Evolutionary conservation across 1,284 basidiomycete genomes (phyloP).

Genomic region (Cutaneotrichosporon mucoides): DNA sequence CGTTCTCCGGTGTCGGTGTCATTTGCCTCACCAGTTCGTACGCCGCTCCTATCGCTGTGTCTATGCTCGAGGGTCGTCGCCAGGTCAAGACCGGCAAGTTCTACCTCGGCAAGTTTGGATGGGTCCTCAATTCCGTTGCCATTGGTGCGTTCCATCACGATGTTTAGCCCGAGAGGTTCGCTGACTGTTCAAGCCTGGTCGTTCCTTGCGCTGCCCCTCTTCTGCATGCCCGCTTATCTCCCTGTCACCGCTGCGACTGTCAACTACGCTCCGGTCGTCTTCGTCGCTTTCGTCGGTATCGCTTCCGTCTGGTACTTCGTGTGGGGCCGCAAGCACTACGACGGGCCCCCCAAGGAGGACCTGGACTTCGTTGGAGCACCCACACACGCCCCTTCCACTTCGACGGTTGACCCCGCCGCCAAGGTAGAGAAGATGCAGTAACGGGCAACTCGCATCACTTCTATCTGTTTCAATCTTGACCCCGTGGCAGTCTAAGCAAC

Average conservation of each 20-base stretch:
- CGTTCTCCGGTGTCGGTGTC: conserved; percentile 44
- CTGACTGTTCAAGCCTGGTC: conserved; percentile 26
- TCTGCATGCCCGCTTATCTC: conserved; percentile 34
- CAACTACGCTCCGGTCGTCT: conserved; percentile 58
- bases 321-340: conserved; percentile 39
- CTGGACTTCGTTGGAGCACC: not conserved
- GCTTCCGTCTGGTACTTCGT: conserved; percentile 59
- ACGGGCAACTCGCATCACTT: too few relatives aligned
- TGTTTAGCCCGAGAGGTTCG: conserved; percentile 5
- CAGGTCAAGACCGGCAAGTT: conserved; percentile 37
- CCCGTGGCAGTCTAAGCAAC: not conserved
- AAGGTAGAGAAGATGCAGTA: too few relatives aligned
- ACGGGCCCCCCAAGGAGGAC: conserved; percentile 33
- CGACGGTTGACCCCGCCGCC: not conserved
- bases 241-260: conserved; percentile 30
- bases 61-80: conserved; percentile 42
- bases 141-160: not conserved
- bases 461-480: not conserved
- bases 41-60: conserved; percentile 48
- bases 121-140: conserved; percentile 37
- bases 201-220: conserved; percentile 30
- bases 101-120: conserved; percentile 45
- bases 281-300: conserved; percentile 57
- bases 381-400: too few relatives aligned
- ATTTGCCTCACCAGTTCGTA: conserved; percentile 44